Base-by-base conservation (phyloP, 176 grass and related monocot species). In the Canna indica region DNA sequence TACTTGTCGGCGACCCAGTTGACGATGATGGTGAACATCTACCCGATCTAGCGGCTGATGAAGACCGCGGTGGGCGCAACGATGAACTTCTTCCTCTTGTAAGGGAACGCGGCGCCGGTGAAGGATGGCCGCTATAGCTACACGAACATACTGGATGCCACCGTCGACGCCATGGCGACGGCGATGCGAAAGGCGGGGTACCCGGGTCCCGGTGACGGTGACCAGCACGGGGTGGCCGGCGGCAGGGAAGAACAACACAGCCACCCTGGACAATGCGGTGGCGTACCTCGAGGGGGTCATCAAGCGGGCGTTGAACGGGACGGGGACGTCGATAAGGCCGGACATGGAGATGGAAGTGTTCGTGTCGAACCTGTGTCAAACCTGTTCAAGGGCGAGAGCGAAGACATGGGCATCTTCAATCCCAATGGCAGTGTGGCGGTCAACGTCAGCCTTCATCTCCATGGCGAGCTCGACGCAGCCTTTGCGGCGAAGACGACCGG, bases 211-310 rank as follows among this genome's bases (percentile, higher is more conserved):
- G 1, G 64, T 93, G 41, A 71, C 60, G 9, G 86, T 93, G 72
- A 88, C 83, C 0, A 86, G 88, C 77, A 94, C 86, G 46, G 90
- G 90, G 2, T 94, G 90, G 90, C 86, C 86, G 0, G 88, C 86
- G 15, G 71, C 78, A 29, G 86, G 90, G 8, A 8, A 8, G 56
- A 83, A 88, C 79, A 60, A 46, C 26, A 83, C 31, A 4, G 90
- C 86, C 11, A 86, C 83, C 0, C 81, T 73, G 39, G 45, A 82
- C 70, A 88, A 88, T 59, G 82, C 81, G 2, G 90, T 67, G 2
- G 67, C 74, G 36, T 94, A 94, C 65, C 86, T 86, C 9, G 78
- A 75, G 35, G 83, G 79, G 69, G 67, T 94, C n/a, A 57, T 86
- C 67, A 78, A 82, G 47, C 34, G 81, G 77, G 35, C 56, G 13